phyloP scores from a whole-genome alignment of 805 yeast genomes.

The Pichia cabralensis region DNA sequence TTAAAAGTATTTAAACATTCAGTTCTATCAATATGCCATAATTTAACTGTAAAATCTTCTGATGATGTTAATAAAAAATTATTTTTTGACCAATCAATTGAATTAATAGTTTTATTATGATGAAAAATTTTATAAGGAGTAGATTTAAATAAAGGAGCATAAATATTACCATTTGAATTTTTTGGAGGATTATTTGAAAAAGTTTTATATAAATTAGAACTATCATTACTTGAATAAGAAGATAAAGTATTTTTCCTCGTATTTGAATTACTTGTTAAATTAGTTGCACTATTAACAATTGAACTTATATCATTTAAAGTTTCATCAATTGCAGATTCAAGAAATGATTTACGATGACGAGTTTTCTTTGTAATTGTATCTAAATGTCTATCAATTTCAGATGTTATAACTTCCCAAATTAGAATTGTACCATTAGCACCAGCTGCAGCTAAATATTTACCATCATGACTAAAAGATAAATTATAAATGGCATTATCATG shows the following conservation, averaged over 20 bases:
- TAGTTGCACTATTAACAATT: constrained; percentile 3
- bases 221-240: constrained; percentile 1
- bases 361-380: background rate
- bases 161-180: constrained; percentile 21
- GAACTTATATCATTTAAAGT: constrained; percentile 12
- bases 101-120: constrained; percentile 62
- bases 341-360: constrained; percentile 4
- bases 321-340: constrained; percentile 7
- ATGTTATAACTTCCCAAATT: constrained; percentile 72
- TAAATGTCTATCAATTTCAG: constrained; percentile 49
- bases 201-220: background rate
- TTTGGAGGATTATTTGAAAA: background rate
- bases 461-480: constrained; percentile 67
- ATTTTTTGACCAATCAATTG: constrained; percentile 82
- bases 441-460: constrained; percentile 74
- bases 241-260: constrained; percentile 5
- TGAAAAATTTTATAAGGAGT: constrained; percentile 47
- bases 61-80: constrained; percentile 72
- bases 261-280: background rate
- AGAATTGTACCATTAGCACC: constrained; percentile 63
- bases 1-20: constrained; percentile 53
- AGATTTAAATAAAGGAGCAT: constrained; percentile 74
- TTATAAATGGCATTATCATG: constrained; percentile 49
- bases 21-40: constrained; percentile 75
- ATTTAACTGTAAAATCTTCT: constrained; percentile 71